Conservation (phyloP, 148 eudicot genomes). For the Camellia lanceoleosa region DNA sequence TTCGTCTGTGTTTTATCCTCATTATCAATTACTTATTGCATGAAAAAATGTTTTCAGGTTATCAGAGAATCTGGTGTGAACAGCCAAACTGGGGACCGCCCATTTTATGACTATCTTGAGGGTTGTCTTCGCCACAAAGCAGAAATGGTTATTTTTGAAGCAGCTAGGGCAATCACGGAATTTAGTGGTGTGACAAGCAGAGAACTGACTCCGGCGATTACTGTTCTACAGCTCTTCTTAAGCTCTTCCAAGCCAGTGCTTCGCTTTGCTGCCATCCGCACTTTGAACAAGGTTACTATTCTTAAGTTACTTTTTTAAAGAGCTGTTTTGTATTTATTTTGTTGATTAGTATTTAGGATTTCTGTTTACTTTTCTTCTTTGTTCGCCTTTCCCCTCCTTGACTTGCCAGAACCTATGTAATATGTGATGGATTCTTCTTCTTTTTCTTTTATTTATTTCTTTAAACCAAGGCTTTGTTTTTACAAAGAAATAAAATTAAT, state of each 20-base stretch:
- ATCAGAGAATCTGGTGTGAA: conserved; percentile 73
- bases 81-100: conserved; percentile 84
- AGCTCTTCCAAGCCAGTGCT: conserved; percentile 98
- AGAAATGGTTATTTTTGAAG: conserved; percentile 98
- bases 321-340: neutral
- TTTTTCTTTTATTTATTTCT: neutral
- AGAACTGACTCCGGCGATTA: conserved; percentile 94
- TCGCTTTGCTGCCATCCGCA: conserved; percentile 97
- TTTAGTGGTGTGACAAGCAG: conserved; percentile 83
- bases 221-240: conserved; percentile 92
- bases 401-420: neutral
- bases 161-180: conserved; percentile 97
- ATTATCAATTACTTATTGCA: neutral
- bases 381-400: neutral
- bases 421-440: neutral
- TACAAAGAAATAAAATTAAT: too few relatives aligned
- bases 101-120: conserved; percentile 93
- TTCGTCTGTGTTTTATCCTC: conserved; percentile 1
- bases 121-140: conserved; percentile 98
- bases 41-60: conserved; percentile 45
- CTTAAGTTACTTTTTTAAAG: neutral
- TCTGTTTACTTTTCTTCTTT: neutral
- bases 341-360: neutral
- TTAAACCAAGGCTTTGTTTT: neutral
- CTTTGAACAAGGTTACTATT: conserved; percentile 78